These are phyloP conservation scores for Auricularia auricula-judae DNA, from an alignment of 768 basidiomycete species.

Conservation along the genomic window DNA sequence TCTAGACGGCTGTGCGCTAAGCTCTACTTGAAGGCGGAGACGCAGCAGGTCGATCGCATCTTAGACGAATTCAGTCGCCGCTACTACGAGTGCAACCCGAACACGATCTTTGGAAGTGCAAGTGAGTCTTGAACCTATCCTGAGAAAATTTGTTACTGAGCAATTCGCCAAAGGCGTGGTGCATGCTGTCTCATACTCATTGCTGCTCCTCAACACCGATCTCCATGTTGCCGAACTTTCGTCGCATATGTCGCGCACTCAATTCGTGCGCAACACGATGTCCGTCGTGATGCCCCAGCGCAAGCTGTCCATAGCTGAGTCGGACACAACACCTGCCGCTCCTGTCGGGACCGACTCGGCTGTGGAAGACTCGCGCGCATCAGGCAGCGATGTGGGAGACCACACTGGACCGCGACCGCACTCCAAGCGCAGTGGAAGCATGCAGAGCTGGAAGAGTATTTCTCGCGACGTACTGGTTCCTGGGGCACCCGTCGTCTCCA, in stretches of 20 bases:
- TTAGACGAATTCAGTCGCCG: constrained; percentile 82
- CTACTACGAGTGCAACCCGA: constrained; percentile 87
- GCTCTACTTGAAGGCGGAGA: constrained; percentile 88
- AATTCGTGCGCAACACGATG: constrained; percentile 91
- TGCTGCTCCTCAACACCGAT: constrained; percentile 92
- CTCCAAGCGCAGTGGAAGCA: constrained; percentile 70
- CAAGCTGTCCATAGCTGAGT: constrained; percentile 18
- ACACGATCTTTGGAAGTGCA: constrained; percentile 67
- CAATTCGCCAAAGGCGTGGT: constrained; percentile 53
- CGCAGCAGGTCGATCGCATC: constrained; percentile 96
- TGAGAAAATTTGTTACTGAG: background rate
- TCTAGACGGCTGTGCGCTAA: constrained; percentile 78
- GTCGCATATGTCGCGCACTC: constrained; percentile 79
- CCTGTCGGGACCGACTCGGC: background rate
- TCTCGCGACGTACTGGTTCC: constrained; percentile 45
- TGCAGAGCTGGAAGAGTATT: constrained; percentile 76
- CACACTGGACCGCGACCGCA: constrained; percentile 18
- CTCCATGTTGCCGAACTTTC: constrained; percentile 88
- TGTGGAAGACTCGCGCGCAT: background rate
- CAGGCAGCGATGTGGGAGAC: background rate
- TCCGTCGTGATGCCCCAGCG: constrained; percentile 72
- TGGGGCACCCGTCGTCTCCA: constrained; percentile 17
- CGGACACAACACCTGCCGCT: background rate
- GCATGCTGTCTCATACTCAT: constrained; percentile 89
- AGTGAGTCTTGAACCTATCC: constrained; percentile 39